Conservation (phyloP, 257 asterid species). For the Apocynum venetum region DNA sequence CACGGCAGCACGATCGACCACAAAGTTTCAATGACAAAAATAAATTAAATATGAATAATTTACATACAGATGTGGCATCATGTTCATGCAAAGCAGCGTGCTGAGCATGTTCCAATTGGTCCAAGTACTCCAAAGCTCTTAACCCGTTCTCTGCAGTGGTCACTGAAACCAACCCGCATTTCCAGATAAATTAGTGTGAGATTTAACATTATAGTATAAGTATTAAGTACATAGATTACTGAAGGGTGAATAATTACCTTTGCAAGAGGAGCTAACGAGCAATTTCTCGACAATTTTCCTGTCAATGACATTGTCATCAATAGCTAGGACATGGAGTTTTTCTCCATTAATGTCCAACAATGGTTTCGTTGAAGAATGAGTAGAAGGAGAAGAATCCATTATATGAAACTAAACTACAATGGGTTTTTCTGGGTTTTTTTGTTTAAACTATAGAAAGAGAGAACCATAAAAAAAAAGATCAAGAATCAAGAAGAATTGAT, state of each 20-base stretch:
- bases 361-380: constrained; percentile 3
- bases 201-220: too few species aligned
- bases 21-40: too few species aligned
- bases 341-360: constrained; percentile 2
- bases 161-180: constrained; percentile 29
- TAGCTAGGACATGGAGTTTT: constrained; percentile 61
- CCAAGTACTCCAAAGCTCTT: constrained; percentile 60
- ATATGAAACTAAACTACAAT: not conserved
- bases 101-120: constrained; percentile 29
- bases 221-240: too few species aligned
- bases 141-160: constrained; percentile 60
- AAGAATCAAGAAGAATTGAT: not conserved
- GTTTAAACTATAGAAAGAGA: not conserved
- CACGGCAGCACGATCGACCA: too few species aligned
- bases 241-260: constrained; percentile 30
- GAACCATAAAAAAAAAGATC: not conserved
- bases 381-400: constrained; percentile 24
- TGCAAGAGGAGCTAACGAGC: constrained; percentile 61
- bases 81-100: constrained; percentile 15
- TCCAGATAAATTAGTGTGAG: not conserved
- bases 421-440: too few species aligned
- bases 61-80: constrained; percentile 11
- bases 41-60: not conserved
- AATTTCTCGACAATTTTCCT: constrained; percentile 53
- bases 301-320: constrained; percentile 58